Evolutionary conservation across 805 yeast genomes (phyloP), one percentile per base, ranked within the genome.

Genomic region (Komagataella pastoris): DNA sequence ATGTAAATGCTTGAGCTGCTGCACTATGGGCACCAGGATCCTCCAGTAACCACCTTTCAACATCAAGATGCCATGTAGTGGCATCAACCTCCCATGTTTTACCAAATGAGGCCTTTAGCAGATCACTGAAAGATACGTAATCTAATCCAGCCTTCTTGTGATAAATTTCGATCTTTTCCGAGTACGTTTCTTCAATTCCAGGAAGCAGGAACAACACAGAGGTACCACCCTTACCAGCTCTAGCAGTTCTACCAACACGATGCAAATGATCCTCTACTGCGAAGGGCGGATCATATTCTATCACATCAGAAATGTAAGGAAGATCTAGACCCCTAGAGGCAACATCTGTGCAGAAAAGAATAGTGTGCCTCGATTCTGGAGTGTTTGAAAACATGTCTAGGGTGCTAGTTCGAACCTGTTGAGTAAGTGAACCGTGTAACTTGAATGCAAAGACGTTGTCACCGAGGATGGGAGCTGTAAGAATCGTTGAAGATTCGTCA

Each of bases 241-340:
- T 82, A 7, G 99, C 99, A 10, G 98, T 89, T 71, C 99, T 81
- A 51, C 99, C 99, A 52, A 90, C 87, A 66, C 99, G 77, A 66
- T 93, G 99, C 53, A 93, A 71, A 73, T 93, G 99, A 63, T 93
- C 99, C 56, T 89, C 97, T 4, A 88, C 74, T 1, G 93, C 77
- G 61, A 91, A 90, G 4, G 99, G 97, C 2, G 99, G 97, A 63
- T 93, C 99, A 59, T 82, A 84, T 65, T 93, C 99, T 17, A 93
- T 74, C 36, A 93, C 96, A 49, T 83, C 79, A 47, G 93, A 79
- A 53, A 93, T 88, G 50, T 80, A 76, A 2, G 97, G 96, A 52
- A 93, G 70, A 72, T 93, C 99, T 55, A 93, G 74, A 55, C 99
- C 99, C 69, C 99, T 81, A 40, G 98, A 83, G 0, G 97, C 99